Evolutionary conservation across 1,139 yeast species (phyloP).

Genomic region (Geotrichum macrosporum): DNA sequence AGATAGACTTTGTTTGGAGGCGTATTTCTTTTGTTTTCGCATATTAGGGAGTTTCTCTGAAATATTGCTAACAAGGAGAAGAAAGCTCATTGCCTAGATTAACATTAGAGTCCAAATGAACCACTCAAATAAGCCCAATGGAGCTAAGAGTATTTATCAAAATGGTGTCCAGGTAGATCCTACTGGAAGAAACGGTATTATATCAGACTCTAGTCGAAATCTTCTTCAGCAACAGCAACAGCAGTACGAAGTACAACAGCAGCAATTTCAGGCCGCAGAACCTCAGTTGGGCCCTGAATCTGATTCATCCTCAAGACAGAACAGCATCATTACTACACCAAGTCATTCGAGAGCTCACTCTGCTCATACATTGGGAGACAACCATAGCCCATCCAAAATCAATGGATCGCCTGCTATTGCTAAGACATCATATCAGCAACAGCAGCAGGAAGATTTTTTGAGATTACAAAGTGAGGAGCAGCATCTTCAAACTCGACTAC

Average conservation of each 20-base stretch:
- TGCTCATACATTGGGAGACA: background rate
- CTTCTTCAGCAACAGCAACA: constrained; percentile 3
- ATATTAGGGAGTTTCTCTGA: too few relatives aligned
- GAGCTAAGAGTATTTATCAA: background rate
- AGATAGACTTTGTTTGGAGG: too few relatives aligned
- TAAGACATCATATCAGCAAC: constrained; percentile 4
- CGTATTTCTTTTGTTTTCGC: too few relatives aligned
- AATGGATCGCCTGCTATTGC: constrained; percentile 4
- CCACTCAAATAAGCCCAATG: background rate
- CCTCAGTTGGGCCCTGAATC: constrained; percentile 3
- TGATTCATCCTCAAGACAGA: background rate
- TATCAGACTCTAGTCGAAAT: background rate
- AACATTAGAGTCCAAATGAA: background rate
- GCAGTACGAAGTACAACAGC: constrained; percentile 9
- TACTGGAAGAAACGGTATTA: background rate
- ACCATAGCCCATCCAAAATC: background rate
- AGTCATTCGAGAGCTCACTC: constrained; percentile 1
- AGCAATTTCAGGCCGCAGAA: constrained; percentile 4
- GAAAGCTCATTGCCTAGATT: too few relatives aligned
- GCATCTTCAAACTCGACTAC: constrained; percentile 4
- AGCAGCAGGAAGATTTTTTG: constrained; percentile 11
- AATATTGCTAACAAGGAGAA: too few relatives aligned
- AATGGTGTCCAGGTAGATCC: constrained; percentile 2
- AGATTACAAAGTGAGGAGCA: constrained; percentile 9
- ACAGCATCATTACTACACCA: constrained; percentile 2